Evolutionary conservation across 2,329 filamentous ascomycete genomes (phyloP).

Genomic region (Fusarium redolens): DNA sequence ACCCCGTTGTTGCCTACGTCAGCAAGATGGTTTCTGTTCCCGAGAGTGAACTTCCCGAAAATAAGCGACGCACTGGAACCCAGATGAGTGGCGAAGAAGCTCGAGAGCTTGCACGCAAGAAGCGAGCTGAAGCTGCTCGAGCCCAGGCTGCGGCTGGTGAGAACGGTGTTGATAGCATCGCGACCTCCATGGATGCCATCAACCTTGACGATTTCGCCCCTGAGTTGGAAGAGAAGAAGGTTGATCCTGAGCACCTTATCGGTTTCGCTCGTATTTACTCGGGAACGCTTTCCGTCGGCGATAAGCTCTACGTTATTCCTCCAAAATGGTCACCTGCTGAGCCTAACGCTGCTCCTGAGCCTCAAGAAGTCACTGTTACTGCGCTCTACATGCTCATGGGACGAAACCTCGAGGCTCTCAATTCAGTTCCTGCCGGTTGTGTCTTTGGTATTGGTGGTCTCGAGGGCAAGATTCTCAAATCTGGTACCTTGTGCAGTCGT

Average conservation of each 20-base stretch:
- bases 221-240: constrained; percentile 65
- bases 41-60: constrained; percentile 89
- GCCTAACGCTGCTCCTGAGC: constrained; percentile 77
- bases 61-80: constrained; percentile 74
- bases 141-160: constrained; percentile 72
- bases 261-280: constrained; percentile 96
- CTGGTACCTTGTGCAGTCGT: constrained; percentile 90
- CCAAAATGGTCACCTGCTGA: constrained; percentile 91
- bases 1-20: constrained; percentile 91
- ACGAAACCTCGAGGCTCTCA: constrained; percentile 82
- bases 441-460: constrained; percentile 95
- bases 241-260: constrained; percentile 87
- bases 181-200: constrained; percentile 69
- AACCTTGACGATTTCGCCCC: constrained; percentile 66
- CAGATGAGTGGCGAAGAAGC: constrained; percentile 90
- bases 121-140: constrained; percentile 87
- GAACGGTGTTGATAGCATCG: constrained; percentile 65
- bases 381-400: constrained; percentile 97
- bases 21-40: constrained; percentile 98
- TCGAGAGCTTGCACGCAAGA: constrained; percentile 85
- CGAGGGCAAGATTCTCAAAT: constrained; percentile 94
- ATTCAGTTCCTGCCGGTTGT: constrained; percentile 89
- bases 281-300: constrained; percentile 87
- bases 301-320: constrained; percentile 88
- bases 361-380: constrained; percentile 84